Conservation (phyloP, 768 basidiomycete species). For the Amanita fuliginea region DNA sequence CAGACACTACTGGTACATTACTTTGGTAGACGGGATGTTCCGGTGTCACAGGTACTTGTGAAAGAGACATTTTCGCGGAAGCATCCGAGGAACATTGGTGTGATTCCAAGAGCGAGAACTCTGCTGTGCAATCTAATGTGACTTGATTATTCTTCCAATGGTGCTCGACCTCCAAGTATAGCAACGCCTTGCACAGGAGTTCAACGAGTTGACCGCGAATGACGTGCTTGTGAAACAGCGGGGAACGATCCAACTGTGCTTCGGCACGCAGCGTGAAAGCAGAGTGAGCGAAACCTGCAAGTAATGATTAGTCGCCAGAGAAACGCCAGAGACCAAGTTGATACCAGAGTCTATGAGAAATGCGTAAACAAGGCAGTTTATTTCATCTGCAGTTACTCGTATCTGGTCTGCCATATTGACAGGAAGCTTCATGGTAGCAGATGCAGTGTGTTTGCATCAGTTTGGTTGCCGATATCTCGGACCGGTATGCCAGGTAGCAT, state of each 20-base stretch:
- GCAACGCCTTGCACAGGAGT: conserved; percentile 66
- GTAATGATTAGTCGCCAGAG: conserved; percentile 7
- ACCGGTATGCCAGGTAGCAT: background rate
- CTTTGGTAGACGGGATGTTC: conserved; percentile 1
- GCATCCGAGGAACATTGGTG: conserved; percentile 59
- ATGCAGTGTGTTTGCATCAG: background rate
- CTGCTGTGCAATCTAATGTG: conserved; percentile 52
- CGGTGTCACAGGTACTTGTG: conserved; percentile 8
- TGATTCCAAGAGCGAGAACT: conserved; percentile 65
- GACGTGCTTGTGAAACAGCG: conserved; percentile 61
- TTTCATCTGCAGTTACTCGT: conserved; percentile 67
- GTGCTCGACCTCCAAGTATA: conserved; percentile 75
- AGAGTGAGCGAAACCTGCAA: conserved; percentile 65
- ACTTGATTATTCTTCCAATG: conserved; percentile 64
- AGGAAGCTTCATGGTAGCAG: background rate
- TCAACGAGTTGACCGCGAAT: conserved; percentile 76
- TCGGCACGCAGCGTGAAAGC: conserved; percentile 76
- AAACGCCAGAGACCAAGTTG: background rate
- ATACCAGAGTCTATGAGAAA: conserved; percentile 78
- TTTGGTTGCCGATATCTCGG: background rate
- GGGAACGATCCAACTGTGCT: conserved; percentile 57
- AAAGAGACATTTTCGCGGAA: conserved; percentile 11
- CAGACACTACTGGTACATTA: conserved; percentile 13
- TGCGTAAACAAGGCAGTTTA: conserved; percentile 78
- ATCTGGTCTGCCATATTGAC: conserved; percentile 22